Evolutionary conservation across 108 stramenopile genomes (phyloP).

Genomic region (Aureococcus anophagefferens): DNA sequence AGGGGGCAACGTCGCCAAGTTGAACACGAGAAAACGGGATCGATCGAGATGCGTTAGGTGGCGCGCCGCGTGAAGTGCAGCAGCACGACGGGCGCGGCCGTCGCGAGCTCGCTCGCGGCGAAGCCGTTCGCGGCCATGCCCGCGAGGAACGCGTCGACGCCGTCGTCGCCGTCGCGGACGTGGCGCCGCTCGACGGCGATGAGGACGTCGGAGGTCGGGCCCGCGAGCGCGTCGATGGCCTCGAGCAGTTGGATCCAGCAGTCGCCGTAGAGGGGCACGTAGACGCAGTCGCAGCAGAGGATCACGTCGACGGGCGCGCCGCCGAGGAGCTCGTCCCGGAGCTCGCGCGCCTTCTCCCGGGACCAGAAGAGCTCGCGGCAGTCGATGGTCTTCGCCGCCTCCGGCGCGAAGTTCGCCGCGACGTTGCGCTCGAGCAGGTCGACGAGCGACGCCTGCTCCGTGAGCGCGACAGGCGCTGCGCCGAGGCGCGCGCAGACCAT

Average conservation of each 20-base stretch:
- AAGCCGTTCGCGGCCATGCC: background rate
- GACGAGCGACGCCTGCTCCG: background rate
- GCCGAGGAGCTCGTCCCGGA: background rate
- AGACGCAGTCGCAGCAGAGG: slow-evolving; percentile 73
- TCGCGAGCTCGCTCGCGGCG: background rate
- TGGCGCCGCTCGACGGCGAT: background rate
- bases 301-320: slow-evolving; percentile 52
- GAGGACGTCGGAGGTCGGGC: background rate
- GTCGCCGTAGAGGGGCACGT: slow-evolving; percentile 68
- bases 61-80: background rate
- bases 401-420: background rate
- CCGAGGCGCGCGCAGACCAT: slow-evolving; percentile 53
- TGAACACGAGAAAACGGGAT: too few species aligned
- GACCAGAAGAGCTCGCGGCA: background rate
- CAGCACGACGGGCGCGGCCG: background rate
- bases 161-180: background rate
- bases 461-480: slow-evolving; percentile 27
- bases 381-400: background rate
- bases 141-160: background rate
- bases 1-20: too few species aligned
- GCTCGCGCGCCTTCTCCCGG: background rate
- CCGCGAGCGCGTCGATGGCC: slow-evolving; percentile 47
- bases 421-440: background rate
- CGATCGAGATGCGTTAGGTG: background rate
- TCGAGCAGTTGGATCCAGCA: slow-evolving; percentile 58